phyloP scores from a whole-genome alignment of 139 green algal genomes.

The Limnomonas spitsbergensis region DNA sequence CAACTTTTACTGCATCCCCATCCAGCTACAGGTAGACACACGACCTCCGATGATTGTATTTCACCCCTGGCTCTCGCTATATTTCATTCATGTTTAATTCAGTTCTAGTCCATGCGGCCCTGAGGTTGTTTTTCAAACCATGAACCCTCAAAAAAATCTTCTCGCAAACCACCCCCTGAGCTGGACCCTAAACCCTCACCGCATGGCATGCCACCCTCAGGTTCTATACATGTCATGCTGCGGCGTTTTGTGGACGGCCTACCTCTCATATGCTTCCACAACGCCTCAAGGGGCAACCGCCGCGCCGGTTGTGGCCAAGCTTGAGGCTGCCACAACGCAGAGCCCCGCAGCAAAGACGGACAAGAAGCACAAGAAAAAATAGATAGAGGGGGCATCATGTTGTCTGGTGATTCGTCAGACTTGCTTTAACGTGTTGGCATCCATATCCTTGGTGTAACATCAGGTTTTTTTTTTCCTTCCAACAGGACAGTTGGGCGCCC shows the following conservation, averaged over 20 bases:
- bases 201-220: not conserved
- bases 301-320: too few species aligned
- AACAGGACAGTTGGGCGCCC: too few species aligned
- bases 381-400: too few species aligned
- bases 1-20: constrained; percentile 77
- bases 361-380: too few species aligned
- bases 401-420: too few species aligned
- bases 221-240: constrained; percentile 86
- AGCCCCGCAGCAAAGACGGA: too few species aligned
- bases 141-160: not conserved
- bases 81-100: not conserved
- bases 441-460: too few species aligned
- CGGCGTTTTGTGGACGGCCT: constrained; percentile 79
- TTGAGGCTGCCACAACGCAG: too few species aligned
- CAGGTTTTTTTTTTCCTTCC: too few species aligned
- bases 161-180: not conserved
- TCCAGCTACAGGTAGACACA: constrained; percentile 54
- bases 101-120: not conserved
- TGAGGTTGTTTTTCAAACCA: too few species aligned
- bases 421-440: too few species aligned
- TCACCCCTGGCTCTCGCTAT: not conserved
- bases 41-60: not conserved
- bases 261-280: constrained; percentile 64
- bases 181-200: not conserved
- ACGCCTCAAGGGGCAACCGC: not conserved